phyloP scores from a whole-genome alignment of 139 green algal species.

The Pedinophyceae sp. region DNA sequence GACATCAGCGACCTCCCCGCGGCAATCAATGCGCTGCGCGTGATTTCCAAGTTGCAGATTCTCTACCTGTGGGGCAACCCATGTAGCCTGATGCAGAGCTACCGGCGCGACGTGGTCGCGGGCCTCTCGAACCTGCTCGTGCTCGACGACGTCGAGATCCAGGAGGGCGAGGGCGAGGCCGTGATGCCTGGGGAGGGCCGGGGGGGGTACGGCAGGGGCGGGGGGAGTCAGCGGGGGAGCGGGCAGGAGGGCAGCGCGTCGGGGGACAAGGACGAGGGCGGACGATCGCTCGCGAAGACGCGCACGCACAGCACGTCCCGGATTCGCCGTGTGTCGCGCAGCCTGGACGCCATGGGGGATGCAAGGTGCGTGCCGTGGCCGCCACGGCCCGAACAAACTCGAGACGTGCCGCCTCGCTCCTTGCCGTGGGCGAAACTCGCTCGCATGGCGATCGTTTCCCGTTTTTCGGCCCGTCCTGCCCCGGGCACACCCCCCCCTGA shows the following conservation, averaged over 20 bases:
- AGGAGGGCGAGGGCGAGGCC: slow-evolving; percentile 14
- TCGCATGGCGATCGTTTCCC: too few relatives aligned
- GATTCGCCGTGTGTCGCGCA: slow-evolving; percentile 2
- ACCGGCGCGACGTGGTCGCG: too few relatives aligned
- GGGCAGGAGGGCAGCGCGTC: slow-evolving; percentile 7
- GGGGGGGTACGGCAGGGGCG: slow-evolving; percentile 9
- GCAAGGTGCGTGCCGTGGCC: too few relatives aligned
- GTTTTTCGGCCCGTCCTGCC: too few relatives aligned
- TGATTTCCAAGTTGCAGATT: slow-evolving; percentile 16
- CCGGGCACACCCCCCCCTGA: too few relatives aligned
- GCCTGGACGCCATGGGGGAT: too few relatives aligned
- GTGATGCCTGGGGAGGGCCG: slow-evolving; percentile 17
- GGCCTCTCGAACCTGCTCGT: too few relatives aligned
- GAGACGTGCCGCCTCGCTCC: too few relatives aligned
- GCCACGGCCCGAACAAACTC: too few relatives aligned
- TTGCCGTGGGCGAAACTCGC: too few relatives aligned
- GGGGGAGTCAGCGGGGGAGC: slow-evolving; percentile 18
- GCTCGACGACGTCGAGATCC: slow-evolving; percentile 23
- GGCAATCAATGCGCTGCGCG: slow-evolving; percentile 13
- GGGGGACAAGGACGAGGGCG: background rate
- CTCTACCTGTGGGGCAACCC: slow-evolving; percentile 23
- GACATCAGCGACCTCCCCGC: slow-evolving; percentile 7
- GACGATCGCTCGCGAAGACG: slow-evolving; percentile 9
- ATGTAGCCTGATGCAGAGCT: slow-evolving; percentile 12
- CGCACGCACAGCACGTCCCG: slow-evolving; percentile 2